Conservation (phyloP, 805 yeast species). For the Kazachstania viticola region DNA sequence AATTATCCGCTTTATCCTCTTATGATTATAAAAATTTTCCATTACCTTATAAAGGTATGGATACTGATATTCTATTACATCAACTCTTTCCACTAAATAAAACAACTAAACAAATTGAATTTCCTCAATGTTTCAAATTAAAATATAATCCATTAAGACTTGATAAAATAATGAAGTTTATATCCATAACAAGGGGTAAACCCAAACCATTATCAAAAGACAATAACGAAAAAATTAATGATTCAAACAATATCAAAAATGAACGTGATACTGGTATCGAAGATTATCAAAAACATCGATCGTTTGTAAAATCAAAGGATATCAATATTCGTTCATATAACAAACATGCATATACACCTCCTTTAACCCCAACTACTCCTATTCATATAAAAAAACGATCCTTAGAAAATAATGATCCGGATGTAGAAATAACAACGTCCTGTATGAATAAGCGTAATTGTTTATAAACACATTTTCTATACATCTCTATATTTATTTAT, state of each 20-base stretch:
- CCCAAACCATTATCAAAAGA: too few species aligned
- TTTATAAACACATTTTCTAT: too few species aligned
- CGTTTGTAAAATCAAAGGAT: background rate
- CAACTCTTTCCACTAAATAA: slow-evolving; percentile 8
- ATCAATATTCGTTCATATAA: background rate
- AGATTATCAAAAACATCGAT: background rate
- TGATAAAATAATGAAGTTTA: background rate
- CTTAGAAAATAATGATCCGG: background rate
- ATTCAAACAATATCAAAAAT: background rate
- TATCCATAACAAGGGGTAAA: too few species aligned
- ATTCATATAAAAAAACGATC: slow-evolving; percentile 6
- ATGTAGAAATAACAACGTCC: too few species aligned
- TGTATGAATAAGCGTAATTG: too few species aligned
- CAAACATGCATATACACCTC: background rate
- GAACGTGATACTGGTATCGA: background rate
- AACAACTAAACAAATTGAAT: slow-evolving; percentile 2
- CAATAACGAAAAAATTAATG: slow-evolving; percentile 9
- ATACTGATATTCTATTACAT: slow-evolving; percentile 14
- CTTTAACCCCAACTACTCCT: slow-evolving; percentile 18
- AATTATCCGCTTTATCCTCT: slow-evolving; percentile 11
- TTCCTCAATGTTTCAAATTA: slow-evolving; percentile 23
- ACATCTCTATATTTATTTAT: too few species aligned
- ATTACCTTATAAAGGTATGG: too few species aligned
- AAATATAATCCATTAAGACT: slow-evolving; percentile 10
- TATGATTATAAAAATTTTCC: too few species aligned